Evolutionary conservation across 495 filamentous ascomycete genomes (phyloP).

Genomic region (Sordaria brevicollis): DNA sequence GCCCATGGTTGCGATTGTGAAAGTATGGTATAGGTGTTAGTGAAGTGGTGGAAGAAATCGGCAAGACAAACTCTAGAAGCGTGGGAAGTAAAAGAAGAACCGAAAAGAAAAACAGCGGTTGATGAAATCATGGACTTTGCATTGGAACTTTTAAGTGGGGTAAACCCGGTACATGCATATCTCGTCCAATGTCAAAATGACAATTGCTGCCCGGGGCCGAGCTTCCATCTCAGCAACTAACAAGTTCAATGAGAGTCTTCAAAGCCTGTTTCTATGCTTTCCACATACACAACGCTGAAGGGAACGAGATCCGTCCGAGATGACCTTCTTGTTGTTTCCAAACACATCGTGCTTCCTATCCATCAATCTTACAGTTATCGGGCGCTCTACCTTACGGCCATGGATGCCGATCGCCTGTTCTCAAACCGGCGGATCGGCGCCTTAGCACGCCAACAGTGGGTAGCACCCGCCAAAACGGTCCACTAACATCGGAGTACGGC

Average conservation of each 20-base stretch:
- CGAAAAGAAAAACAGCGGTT: not conserved
- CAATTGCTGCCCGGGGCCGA: no score
- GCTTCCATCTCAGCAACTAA: not conserved
- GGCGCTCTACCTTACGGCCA: no score
- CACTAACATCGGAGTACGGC: not conserved
- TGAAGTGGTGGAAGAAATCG: not conserved
- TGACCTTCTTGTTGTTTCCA: no score
- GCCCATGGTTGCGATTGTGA: conserved; percentile 43
- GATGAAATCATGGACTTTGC: not conserved
- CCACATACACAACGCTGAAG: no score
- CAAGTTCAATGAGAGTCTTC: no score
- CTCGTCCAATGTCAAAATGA: not conserved
- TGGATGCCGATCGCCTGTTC: not conserved
- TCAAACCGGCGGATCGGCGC: not conserved
- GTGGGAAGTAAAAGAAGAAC: not conserved
- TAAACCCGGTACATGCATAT: not conserved
- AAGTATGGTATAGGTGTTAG: not conserved
- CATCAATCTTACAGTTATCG: no score
- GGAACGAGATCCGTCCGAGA: no score
- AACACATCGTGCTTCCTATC: no score
- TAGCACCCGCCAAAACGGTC: not conserved
- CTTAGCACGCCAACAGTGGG: not conserved
- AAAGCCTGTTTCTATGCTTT: no score
- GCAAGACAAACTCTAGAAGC: no score
- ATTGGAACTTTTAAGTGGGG: not conserved